These are phyloP conservation scores for Neurospora discreta DNA, from an alignment of 495 filamentous ascomycete species.

Conservation along the genomic window DNA sequence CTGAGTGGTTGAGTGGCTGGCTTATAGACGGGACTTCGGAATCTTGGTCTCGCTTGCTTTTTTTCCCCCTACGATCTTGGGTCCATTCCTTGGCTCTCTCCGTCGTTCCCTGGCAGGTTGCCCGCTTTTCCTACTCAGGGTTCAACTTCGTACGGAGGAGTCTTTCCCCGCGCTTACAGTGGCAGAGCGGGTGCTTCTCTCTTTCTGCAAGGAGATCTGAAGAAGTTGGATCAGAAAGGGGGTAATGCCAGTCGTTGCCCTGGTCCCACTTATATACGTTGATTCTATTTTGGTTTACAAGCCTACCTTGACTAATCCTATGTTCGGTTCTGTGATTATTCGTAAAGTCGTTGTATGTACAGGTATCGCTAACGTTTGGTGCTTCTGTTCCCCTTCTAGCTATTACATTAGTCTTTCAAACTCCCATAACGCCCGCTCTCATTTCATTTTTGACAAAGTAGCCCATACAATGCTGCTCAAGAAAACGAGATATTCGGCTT, in stretches of 20 bases:
- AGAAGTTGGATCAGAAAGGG: background rate
- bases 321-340: no score
- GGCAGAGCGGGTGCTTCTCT: background rate
- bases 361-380: no score
- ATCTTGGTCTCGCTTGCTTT: background rate
- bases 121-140: background rate
- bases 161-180: background rate
- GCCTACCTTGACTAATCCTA: no score
- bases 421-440: background rate
- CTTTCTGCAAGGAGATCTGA: background rate
- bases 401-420: background rate
- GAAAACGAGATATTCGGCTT: conserved; percentile 25
- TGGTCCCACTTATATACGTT: background rate
- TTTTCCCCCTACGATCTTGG: background rate
- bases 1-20: background rate
- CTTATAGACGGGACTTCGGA: background rate
- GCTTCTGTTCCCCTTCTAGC: no score
- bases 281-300: no score
- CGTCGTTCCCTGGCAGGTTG: no score
- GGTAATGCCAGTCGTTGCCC: background rate
- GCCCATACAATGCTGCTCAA: background rate
- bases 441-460: no score
- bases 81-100: background rate
- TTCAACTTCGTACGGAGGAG: background rate
- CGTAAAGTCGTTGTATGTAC: no score